Evolutionary conservation across 2,329 filamentous ascomycete species (phyloP), one percentile per base, ranked within the genome.

Genomic region (Cordyceps fumosorosea): DNA sequence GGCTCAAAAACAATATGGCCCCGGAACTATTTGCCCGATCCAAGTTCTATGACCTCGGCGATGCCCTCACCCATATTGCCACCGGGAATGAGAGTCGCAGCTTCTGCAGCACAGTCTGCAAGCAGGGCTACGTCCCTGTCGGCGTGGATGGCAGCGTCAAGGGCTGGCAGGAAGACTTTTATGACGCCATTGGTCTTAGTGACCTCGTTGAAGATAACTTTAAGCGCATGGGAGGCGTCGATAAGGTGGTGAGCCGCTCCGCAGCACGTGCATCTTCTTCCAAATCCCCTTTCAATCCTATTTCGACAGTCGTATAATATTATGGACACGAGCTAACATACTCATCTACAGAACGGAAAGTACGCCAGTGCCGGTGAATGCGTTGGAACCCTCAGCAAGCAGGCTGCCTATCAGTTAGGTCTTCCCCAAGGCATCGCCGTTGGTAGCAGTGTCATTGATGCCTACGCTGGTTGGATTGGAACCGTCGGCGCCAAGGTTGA

Each of bases 1-100:
- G 95, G 95, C 83, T 99, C 72, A 98, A 98, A 83, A 96, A 96
- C 76, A 85, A 98, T 77, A 98, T 99, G 95, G 89, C 95, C 2
- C 83, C 89, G 61, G 90, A 96, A 69, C 81, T 95, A 18, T 99
- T 98, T 70, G 87, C 88, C 62, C 87, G 89, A 65, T 97, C 93
- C 86, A 97, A 96, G 76, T 99, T 99, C 73, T 99, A 96, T 75
- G 95, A 99, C 72, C 77, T 99, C 70, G 88, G 88, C 0, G 95
- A 99, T 76, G 95, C 92, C 14, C 82, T 99, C 63, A 98, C 95
- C 2, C 93, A 98, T 73, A 80, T 99, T 69, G 95, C 95, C 40
- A 98, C 95, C 10, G 93, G 93, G 22, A 91, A 88, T 67, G 93
- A 98, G 77, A 93, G 88, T 34, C 82, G 95, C 68, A 96, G 92